Evolutionary conservation across 2,329 filamentous ascomycete species (phyloP).

Genomic region (Pseudopyrenochaeta lycopersici): DNA sequence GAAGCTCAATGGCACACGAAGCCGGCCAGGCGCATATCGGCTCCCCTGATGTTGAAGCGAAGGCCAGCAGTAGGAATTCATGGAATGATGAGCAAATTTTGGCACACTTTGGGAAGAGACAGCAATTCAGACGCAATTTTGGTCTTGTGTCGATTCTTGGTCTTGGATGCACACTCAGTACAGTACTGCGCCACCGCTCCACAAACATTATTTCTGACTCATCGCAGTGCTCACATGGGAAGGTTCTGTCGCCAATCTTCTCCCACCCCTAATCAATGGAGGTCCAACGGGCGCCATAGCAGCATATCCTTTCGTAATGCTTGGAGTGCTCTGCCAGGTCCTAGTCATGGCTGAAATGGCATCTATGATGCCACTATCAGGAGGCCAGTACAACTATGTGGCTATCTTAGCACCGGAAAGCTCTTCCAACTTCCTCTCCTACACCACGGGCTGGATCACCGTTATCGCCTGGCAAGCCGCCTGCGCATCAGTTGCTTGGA

Average conservation of each 20-base stretch:
- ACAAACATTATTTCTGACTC: background rate
- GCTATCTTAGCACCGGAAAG: constrained; percentile 54
- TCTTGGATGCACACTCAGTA: constrained; percentile 7
- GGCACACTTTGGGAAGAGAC: constrained; percentile 15
- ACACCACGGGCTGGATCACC: constrained; percentile 21
- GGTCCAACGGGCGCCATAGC: constrained; percentile 20
- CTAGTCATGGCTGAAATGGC: constrained; percentile 24
- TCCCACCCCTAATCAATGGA: constrained; percentile 14
- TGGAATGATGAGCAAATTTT: background rate
- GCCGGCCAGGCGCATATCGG: background rate
- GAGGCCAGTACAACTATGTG: constrained; percentile 25
- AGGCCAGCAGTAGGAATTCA: background rate
- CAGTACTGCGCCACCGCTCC: background rate
- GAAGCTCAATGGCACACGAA: background rate
- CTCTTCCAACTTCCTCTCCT: constrained; percentile 17
- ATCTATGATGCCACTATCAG: constrained; percentile 23
- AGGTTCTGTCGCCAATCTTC: constrained; percentile 8
- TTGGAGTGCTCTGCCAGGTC: constrained; percentile 16
- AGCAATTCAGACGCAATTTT: constrained; percentile 17
- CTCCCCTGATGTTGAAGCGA: background rate
- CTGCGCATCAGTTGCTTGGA: constrained; percentile 6
- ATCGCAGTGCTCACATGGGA: constrained; percentile 13
- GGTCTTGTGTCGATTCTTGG: constrained; percentile 17
- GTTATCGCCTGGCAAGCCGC: constrained; percentile 23
- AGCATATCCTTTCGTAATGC: constrained; percentile 17